Evolutionary conservation across 331 rosid species (phyloP), one percentile per base, ranked within the genome.

Genomic region (Quercus tomentella): DNA sequence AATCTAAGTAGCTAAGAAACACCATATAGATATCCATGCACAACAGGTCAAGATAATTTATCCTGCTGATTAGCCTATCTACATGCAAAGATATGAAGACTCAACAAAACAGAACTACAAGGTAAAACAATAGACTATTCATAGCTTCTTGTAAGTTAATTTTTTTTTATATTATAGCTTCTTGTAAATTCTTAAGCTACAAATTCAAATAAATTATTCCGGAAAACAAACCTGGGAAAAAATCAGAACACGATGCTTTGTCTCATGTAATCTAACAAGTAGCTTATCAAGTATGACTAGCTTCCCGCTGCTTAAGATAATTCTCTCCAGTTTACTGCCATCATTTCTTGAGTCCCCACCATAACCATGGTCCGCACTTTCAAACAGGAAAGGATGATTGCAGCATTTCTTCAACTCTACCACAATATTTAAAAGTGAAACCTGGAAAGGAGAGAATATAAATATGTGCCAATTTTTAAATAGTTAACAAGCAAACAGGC

Each of bases 301-400:
- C 89, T 96, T 96, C 73, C 99, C 99, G 60, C 99, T 96, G 91
- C 99, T 96, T 79, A 92, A 90, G 86, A 96, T 88, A 69, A 89
- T 90, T 85, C 97, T 92, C 84, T 96, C 99, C 71, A 93, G 79
- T 82, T 96, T 96, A 85, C 90, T 91, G 85, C 90, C 91, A 77
- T 93, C 97, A 82, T 83, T 80, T 68, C 84, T 87, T 0, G 90
- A 88, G 85, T 91, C 89, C 81, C 99, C 98, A 65, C 99, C 99
- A 88, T 96, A 96, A 82, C 99, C 99, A 91, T 96, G 98, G 88
- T 96, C 99, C 54, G 99, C 99, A 86, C 99, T 96, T 87, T 96
- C 98, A 82, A 96, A 96, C 75, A 96, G 89, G 86, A 96, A 96
- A 73, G 99, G 99, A 85, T 96, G 99, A 75, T 96, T 96, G 89